Conservation (phyloP, 768 basidiomycete species). For the Tephrocybe sp. region DNA sequence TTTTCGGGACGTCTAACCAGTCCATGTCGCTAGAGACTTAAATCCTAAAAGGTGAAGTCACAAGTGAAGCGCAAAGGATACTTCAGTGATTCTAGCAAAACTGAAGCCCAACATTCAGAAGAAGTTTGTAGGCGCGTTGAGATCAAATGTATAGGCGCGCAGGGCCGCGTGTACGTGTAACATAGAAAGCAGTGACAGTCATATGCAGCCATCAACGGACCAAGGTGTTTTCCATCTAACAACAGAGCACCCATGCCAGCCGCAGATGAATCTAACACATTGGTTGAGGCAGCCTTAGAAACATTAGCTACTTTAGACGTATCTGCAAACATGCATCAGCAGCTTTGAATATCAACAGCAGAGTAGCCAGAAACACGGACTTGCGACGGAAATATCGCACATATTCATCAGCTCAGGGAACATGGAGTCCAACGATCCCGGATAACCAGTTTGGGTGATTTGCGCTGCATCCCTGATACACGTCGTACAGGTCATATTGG, state of each 20-base stretch:
- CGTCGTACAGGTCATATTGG: slow-evolving; percentile 11
- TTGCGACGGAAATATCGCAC: slow-evolving; percentile 1
- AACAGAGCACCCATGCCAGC: background rate
- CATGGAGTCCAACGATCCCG: slow-evolving; percentile 6
- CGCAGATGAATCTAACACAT: background rate
- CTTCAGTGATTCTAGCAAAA: no score
- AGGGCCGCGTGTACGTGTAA: no score
- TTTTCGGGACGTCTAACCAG: slow-evolving; percentile 1
- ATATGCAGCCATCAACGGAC: background rate
- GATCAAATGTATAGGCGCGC: no score
- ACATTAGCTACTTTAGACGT: background rate
- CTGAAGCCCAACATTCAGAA: no score
- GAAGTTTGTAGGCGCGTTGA: no score
- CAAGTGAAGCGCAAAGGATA: no score
- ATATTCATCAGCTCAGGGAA: slow-evolving; percentile 8
- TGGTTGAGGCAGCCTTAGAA: background rate
- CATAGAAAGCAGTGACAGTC: slow-evolving; percentile 1
- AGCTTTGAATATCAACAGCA: no score
- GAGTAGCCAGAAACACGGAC: background rate
- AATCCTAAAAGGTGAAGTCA: no score
- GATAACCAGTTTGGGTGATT: slow-evolving; percentile 10
- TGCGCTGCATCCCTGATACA: slow-evolving; percentile 9
- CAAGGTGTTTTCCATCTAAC: background rate
- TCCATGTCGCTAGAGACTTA: no score
- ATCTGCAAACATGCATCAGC: background rate